Base-by-base conservation (phyloP, 1,284 basidiomycete species). In the Marasmius sp. region DNA sequence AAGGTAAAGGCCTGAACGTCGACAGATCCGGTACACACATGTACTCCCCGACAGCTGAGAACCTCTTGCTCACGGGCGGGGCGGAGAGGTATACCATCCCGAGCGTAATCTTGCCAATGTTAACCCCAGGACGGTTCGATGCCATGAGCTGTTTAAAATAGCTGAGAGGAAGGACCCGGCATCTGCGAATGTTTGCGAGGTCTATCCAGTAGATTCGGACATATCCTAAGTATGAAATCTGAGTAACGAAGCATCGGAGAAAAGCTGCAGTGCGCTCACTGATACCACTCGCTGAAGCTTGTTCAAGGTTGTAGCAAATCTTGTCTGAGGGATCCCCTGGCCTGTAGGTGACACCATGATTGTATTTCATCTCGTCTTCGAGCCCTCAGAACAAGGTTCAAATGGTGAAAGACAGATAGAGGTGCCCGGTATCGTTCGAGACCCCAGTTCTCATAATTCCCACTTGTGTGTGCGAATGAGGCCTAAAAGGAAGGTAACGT, bases 191-290 rank as follows among this genome's bases (percentile, higher is more conserved):
- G 27, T 68, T 70, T 12, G 63, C 55, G 2, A 67, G 48, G 56
- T 70, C 68, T 7, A 67, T 63, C 67, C 66, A 70, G 57, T 69
- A 67, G 20, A 70, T 63, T 41, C 66, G 68, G n/a, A 70, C 64
- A 22, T 66, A 69, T 12, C 56, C 68, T 70, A n/a, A 3, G 38
- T 43, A 14, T 33, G 22, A 47, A 58, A 5, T 43, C 57, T 41
- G 22, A 11, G 45, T 27, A 57, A 27, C 8, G 27, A 33, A 52
- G 38, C 14, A 45, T n/a, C 38, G 33, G 22, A 27, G 18, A 41
- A 33, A 14, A 27, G 48, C 18, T n/a, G 27, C 12, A 49, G 48
- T 1, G 27, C 27, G 4, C 14, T 45, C 43, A 45, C 18, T 20
- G 48, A 45, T 45, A 45, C 43, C 43, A 45, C 10, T 49, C 48